Conservation (phyloP, 2,329 filamentous ascomycete genomes). For the Penicillium decumbens region DNA sequence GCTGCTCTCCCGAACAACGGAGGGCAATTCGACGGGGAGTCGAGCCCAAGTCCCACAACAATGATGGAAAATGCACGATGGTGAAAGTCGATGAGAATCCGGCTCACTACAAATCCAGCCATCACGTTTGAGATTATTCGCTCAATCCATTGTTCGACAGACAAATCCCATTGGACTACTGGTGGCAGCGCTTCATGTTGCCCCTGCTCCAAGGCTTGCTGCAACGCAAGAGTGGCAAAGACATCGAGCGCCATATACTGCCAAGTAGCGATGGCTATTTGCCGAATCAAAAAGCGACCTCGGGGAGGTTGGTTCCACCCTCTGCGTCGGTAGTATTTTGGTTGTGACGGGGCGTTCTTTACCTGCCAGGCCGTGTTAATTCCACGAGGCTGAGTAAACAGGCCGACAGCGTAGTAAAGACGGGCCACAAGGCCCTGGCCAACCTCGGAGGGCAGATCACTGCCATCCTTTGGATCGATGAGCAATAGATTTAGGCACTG, state of each 20-base stretch:
- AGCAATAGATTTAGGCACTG: slow-evolving; percentile 13
- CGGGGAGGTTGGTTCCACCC: slow-evolving; percentile 1
- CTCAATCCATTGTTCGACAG: slow-evolving; percentile 12
- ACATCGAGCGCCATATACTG: slow-evolving; percentile 20
- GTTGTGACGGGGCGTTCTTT: slow-evolving; percentile 19
- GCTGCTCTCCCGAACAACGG: slow-evolving; percentile 23
- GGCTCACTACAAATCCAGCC: slow-evolving; percentile 13
- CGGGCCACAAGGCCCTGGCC: slow-evolving; percentile 2
- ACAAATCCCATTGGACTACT: slow-evolving; percentile 4
- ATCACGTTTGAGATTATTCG: slow-evolving; percentile 9
- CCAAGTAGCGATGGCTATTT: slow-evolving; percentile 19
- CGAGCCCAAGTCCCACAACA: slow-evolving; percentile 13
- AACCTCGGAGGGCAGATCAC: background rate
- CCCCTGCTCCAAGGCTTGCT: background rate
- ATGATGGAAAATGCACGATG: slow-evolving; percentile 22
- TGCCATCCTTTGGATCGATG: slow-evolving; percentile 11
- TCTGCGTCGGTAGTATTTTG: slow-evolving; percentile 11
- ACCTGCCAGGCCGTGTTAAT: slow-evolving; percentile 21
- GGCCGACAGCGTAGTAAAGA: background rate
- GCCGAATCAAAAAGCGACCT: slow-evolving; percentile 17
- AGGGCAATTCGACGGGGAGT: slow-evolving; percentile 18
- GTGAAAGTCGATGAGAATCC: slow-evolving; percentile 17
- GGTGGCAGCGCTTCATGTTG: background rate
- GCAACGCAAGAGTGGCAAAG: background rate
- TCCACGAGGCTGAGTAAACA: slow-evolving; percentile 15